These are phyloP conservation scores for Bonia amplexicaulis DNA, from an alignment of 176 grass and related monocot species.

Conservation along the genomic window DNA sequence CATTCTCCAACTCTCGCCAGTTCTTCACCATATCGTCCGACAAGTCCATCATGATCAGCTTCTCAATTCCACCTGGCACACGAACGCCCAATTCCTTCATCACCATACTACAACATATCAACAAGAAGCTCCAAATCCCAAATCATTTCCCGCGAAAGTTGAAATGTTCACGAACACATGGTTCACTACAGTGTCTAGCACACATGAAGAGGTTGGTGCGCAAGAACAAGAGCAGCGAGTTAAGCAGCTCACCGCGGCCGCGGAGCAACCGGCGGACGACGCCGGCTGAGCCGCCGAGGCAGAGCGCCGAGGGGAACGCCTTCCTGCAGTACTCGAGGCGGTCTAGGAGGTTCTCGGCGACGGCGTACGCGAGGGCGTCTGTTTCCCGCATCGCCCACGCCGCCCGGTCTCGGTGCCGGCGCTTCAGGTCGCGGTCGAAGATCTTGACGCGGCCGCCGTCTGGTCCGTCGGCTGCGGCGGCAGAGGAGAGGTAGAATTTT, in stretches of 20 bases:
- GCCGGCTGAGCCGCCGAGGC: constrained; percentile 64
- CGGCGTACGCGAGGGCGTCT: constrained; percentile 49
- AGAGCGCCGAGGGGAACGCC: constrained; percentile 68
- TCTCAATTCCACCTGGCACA: constrained; percentile 77
- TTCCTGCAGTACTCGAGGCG: constrained; percentile 88
- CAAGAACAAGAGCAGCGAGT: background rate
- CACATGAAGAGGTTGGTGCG: background rate
- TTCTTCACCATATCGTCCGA: constrained; percentile 76
- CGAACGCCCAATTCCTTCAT: background rate
- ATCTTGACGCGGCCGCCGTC: constrained; percentile 52
- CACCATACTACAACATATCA: background rate
- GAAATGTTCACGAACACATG: background rate
- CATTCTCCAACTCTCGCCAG: constrained; percentile 56
- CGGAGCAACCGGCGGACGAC: constrained; percentile 64
- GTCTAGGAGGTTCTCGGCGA: constrained; percentile 79
- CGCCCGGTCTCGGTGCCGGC: constrained; percentile 74
- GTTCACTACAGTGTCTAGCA: background rate
- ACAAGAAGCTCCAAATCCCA: background rate
- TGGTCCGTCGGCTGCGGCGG: background rate
- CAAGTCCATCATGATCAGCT: constrained; percentile 96
- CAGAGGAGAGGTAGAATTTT: constrained; percentile 9
- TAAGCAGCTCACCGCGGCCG: constrained; percentile 56
- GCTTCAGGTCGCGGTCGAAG: constrained; percentile 93
- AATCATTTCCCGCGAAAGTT: background rate
- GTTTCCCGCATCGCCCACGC: constrained; percentile 65